phyloP scores from a whole-genome alignment of 2,329 filamentous ascomycete genomes.

The Escovopsis sp. region DNA sequence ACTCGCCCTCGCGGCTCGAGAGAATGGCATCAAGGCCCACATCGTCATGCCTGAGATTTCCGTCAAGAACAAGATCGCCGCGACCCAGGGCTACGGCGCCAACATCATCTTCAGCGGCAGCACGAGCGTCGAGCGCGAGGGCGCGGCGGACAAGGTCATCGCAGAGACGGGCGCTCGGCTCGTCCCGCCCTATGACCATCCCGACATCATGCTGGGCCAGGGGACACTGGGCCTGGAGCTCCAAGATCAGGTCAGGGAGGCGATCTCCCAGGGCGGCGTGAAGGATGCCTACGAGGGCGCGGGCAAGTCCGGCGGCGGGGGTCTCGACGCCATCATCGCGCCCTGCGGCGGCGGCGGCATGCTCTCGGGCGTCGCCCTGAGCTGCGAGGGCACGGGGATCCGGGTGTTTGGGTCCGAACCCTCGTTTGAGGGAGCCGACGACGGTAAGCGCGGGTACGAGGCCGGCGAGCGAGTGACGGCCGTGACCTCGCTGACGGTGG shows the following conservation, averaged over 20 bases:
- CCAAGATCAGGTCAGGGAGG: slow-evolving; percentile 51
- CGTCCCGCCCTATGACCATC: slow-evolving; percentile 85
- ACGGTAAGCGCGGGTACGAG: slow-evolving; percentile 57
- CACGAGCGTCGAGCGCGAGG: slow-evolving; percentile 68
- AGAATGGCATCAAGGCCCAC: slow-evolving; percentile 60
- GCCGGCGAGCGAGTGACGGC: slow-evolving; percentile 46
- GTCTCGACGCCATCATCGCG: slow-evolving; percentile 58
- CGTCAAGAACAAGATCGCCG: slow-evolving; percentile 74
- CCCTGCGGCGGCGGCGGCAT: slow-evolving; percentile 84
- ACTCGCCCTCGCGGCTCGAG: slow-evolving; percentile 67
- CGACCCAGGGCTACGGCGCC: slow-evolving; percentile 64
- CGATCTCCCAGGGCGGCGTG: slow-evolving; percentile 25
- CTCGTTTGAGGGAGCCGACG: slow-evolving; percentile 67
- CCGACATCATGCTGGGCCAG: slow-evolving; percentile 81
- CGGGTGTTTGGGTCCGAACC: slow-evolving; percentile 81
- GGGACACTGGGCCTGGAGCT: slow-evolving; percentile 81
- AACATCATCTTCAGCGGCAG: slow-evolving; percentile 68
- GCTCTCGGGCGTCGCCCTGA: slow-evolving; percentile 68
- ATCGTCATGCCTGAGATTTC: slow-evolving; percentile 89
- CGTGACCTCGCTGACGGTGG: slow-evolving; percentile 69
- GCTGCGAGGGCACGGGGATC: slow-evolving; percentile 55
- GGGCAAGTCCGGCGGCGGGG: slow-evolving; percentile 5
- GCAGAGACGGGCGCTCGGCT: slow-evolving; percentile 59
- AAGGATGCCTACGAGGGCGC: slow-evolving; percentile 2
- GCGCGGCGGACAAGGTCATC: slow-evolving; percentile 54